A percentile compares a stretch with the other conserved stretches of the same genome.
Conservation (phyloP, 2,329 filamentous ascomycete genomes). For the Ampelomyces quisqualis region DNA sequence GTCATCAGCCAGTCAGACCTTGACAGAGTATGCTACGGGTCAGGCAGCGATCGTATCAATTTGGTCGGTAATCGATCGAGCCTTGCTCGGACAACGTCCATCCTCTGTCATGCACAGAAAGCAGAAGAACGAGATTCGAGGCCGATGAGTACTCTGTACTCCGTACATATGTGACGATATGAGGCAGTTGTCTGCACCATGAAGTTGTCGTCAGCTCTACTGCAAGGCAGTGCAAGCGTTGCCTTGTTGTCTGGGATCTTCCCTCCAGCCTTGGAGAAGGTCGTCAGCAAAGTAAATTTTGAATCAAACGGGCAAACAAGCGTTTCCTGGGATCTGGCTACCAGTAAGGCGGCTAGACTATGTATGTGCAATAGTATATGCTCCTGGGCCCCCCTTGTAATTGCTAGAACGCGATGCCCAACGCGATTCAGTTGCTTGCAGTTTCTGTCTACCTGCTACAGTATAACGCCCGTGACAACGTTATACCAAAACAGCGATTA, state of each 20-base stretch:
- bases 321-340: neutral
- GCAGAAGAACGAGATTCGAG: neutral
- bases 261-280: slow-evolving; percentile 2
- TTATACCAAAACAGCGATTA: no score
- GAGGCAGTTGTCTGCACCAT: neutral
- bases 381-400: no score
- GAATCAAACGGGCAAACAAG: slow-evolving; percentile 1
- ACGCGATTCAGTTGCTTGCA: no score
- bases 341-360: neutral
- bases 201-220: no score
- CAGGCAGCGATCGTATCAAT: neutral
- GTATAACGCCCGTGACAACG: no score
- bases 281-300: slow-evolving; percentile 1
- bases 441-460: no score
- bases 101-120: neutral
- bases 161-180: neutral
- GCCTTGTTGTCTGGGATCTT: neutral
- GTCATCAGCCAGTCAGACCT: neutral
- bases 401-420: no score
- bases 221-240: no score
- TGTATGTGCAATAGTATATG: neutral
- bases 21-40: neutral
- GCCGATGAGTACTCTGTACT: no score
- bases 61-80: neutral
- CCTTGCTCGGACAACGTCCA: neutral